A percentile compares a stretch with the other conserved stretches of the same genome.
These are phyloP conservation scores for Citeromyces siamensis DNA, from an alignment of 1,139 yeast species.

Conservation along the genomic window DNA sequence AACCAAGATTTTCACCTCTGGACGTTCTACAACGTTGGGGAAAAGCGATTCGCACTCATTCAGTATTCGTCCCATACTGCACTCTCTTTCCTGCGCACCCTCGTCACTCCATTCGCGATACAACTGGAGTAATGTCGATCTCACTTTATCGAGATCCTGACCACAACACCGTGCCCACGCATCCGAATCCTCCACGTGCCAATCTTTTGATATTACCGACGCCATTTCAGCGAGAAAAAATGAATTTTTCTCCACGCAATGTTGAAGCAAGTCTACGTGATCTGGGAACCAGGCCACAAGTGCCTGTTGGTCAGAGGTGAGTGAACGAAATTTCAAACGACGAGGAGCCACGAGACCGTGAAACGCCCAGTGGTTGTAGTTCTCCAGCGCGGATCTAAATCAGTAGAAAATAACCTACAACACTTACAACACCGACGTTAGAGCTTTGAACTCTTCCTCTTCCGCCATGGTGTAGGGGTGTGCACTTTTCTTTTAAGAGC, in stretches of 20 bases:
- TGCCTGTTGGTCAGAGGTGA: slow-evolving; percentile 27
- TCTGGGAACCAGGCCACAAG: slow-evolving; percentile 39
- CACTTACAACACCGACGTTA: not conserved
- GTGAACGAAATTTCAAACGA: slow-evolving; percentile 19
- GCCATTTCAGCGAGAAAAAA: slow-evolving; percentile 36
- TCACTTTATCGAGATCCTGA: slow-evolving; percentile 47
- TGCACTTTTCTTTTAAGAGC: too few relatives aligned
- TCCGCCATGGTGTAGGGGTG: not conserved
- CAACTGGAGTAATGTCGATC: slow-evolving; percentile 50
- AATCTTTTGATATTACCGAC: slow-evolving; percentile 29
- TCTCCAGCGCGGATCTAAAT: not conserved
- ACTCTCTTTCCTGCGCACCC: slow-evolving; percentile 39
- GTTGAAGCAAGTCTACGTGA: slow-evolving; percentile 30
- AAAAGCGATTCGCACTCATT: slow-evolving; percentile 27
- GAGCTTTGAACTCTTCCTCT: not conserved
- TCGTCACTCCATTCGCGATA: slow-evolving; percentile 69
- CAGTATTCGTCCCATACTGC: slow-evolving; percentile 33
- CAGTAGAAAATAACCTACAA: not conserved
- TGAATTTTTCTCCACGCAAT: slow-evolving; percentile 36
- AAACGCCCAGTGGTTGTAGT: slow-evolving; percentile 15
- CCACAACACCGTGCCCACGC: slow-evolving; percentile 33
- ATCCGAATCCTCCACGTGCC: slow-evolving; percentile 36
- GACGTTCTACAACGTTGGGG: slow-evolving; percentile 29
- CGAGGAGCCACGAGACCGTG: slow-evolving; percentile 19
- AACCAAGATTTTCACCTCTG: slow-evolving; percentile 35